Evolutionary conservation across 495 filamentous ascomycete species (phyloP), one percentile per base, ranked within the genome.

Genomic region (Podospora didyma): DNA sequence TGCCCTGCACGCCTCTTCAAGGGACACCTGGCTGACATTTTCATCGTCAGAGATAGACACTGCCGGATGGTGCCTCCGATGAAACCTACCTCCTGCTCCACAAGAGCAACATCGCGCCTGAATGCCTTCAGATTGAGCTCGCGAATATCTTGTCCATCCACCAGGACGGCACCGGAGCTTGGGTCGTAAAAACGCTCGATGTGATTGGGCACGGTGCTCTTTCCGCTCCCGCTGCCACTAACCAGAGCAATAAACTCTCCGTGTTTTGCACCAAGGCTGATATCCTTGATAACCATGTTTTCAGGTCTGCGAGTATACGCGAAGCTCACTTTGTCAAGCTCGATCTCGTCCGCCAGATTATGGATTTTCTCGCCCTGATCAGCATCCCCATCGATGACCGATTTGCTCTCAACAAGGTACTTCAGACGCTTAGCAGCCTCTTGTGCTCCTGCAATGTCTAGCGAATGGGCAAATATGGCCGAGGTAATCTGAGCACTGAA

Each of bases 221-320:
- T 68, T 17, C 64, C 67, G 2, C 58, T 62, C 7, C 65, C 65
- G 0, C 48, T 75, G 7, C 58, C 75, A 53, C 70, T 85, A 82
- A 49, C 89, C 83, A 67, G 88, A 76, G 42, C 90, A 78, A 46
- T 89, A 77, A 41, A 93, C 73, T 34, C 90, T 3, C 89, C 88
- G 35, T 81, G 79, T 52, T 81, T 68, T 51, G 90, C 86, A 89
- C 17, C 87, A 77, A 66, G 34, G 44, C 61, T 22, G 31, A 83
- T 59, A 14, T 74, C 73, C 1, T 64, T 64, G 48, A 88, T 79
- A 11, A 86, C 72, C 0, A 74, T 69, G 2, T 73, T 59, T 12
- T 82, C 69, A 1, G 88, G 85, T 1, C 82, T 71, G 0, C 75
- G 75, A 0, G 81, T 73, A 58, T 89, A 89, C 34, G 34, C 34